Conservation (phyloP, 1,139 yeast species). For the Saccharomyces hybrid region DNA sequence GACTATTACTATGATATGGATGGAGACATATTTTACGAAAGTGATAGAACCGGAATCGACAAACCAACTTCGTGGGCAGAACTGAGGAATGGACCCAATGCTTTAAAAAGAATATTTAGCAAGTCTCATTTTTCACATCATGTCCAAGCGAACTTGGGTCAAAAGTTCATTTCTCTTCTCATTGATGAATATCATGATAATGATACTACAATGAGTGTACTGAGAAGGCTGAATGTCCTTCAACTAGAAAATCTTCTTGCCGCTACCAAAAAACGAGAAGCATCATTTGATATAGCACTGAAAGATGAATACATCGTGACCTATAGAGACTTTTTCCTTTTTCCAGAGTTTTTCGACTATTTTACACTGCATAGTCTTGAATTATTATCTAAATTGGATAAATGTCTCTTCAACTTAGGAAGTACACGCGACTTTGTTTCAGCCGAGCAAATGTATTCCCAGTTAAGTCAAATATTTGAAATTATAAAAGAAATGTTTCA, state of each 20-base stretch:
- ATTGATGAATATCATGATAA: slow-evolving; percentile 20
- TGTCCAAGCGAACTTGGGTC: slow-evolving; percentile 12
- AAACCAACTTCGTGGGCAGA: slow-evolving; percentile 5
- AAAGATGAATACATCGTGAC: slow-evolving; percentile 17
- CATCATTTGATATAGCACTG: slow-evolving; percentile 7
- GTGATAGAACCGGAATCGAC: slow-evolving; percentile 3
- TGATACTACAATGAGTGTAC: slow-evolving; percentile 17
- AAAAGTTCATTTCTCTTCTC: slow-evolving; percentile 14
- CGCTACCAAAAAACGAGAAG: neutral
- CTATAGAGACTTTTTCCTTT: slow-evolving; percentile 21
- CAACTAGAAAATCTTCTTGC: slow-evolving; percentile 17
- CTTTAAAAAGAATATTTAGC: slow-evolving; percentile 11
- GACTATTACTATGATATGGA: slow-evolving; percentile 28
- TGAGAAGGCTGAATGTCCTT: slow-evolving; percentile 21
- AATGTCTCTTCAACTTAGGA: neutral
- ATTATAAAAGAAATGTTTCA: slow-evolving; percentile 10
- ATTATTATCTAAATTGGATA: slow-evolving; percentile 7
- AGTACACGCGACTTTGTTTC: slow-evolving; percentile 1
- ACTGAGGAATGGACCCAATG: slow-evolving; percentile 7
- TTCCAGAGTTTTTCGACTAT: slow-evolving; percentile 20
- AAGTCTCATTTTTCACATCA: slow-evolving; percentile 3
- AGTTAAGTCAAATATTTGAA: slow-evolving; percentile 8
- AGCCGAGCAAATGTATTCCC: slow-evolving; percentile 5
- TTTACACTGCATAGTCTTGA: slow-evolving; percentile 13
- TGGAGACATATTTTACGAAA: slow-evolving; percentile 10